Base-by-base conservation (phyloP, 345 rosid genomes). In the Psidium friedrichsthalianum region DNA sequence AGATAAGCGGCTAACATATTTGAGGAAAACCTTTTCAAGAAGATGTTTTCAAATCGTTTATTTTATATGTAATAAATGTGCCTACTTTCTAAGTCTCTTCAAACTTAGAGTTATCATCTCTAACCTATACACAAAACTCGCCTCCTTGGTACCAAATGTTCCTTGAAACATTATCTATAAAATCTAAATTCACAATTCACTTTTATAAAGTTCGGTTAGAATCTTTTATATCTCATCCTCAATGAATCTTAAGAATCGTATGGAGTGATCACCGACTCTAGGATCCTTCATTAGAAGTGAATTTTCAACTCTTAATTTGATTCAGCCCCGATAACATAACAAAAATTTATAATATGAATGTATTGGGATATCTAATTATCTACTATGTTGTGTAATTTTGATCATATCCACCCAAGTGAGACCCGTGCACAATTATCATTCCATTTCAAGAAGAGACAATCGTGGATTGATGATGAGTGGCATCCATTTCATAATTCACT, bases 301-400 rank as follows among this genome's bases (percentile, higher is more conserved):
- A 32, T 32, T 32, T 32, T 64, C 78, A 64, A 64, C 15, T 32
- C 44, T 69, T 18, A 36, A 6, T 69, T 69, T 69, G 44, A 69
- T 69, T 8, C 1, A 32, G 24, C 6, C 47, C 44, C 1, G 12
- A 29, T 4, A 32, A 32, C 2, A 8, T 1, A 15, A 8, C 0
- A 7, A 58, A 2, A 32, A 16, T 16, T 8, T 2, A 5, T 16
- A 18, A 69, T 32, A 5, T 4, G 47, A 32, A 69, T 32, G 47
- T 9, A 11, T 69, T 69, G 47, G 12, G 2, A 8, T 16, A 18
- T 47, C 36, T 36, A 36, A 36, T 36, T 40, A 40, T 29, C 74
- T 15, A 27, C 42, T 15, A 29, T 61, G 21, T 61, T 15, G 21
- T 29, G 74, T 61, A 29, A 8, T 3, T 32, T 29, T 61, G 7